phyloP scores from a whole-genome alignment of 2,329 filamentous ascomycete species.

The Nothophaeocryptopus gaeumannii region DNA sequence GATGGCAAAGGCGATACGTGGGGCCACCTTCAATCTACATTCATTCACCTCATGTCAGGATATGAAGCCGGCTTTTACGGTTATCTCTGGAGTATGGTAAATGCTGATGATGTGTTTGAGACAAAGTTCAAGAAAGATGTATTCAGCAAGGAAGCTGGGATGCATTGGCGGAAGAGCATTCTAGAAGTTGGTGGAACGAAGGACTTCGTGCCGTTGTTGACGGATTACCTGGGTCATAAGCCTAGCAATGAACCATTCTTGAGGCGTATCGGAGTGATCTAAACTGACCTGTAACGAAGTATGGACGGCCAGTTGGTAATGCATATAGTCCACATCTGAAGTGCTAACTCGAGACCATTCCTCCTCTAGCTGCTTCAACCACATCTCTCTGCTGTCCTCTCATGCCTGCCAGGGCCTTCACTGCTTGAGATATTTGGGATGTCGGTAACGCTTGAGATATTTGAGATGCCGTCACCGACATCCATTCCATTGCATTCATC shows the following conservation, averaged over 20 bases:
- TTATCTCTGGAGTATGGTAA: constrained; percentile 8
- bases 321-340: no score
- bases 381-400: no score
- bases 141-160: constrained; percentile 1
- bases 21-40: constrained; percentile 4
- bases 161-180: constrained; percentile 1
- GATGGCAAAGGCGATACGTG: not conserved
- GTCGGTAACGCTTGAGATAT: no score
- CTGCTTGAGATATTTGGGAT: no score
- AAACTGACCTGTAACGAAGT: not conserved
- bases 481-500: no score
- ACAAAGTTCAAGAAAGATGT: constrained; percentile 5
- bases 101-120: constrained; percentile 9
- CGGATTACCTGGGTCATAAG: constrained; percentile 7
- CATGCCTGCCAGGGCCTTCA: no score
- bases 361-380: no score
- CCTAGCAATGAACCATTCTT: constrained; percentile 6
- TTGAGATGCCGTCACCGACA: no score
- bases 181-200: constrained; percentile 8
- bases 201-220: constrained; percentile 3
- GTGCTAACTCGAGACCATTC: no score
- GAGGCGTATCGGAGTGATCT: not conserved
- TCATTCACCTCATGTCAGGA: constrained; percentile 6
- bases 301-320: no score
- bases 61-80: constrained; percentile 12